Evolutionary conservation across 2,329 filamentous ascomycete species (phyloP), one percentile per base, ranked within the genome.

Genomic region (Microsporum canis): DNA sequence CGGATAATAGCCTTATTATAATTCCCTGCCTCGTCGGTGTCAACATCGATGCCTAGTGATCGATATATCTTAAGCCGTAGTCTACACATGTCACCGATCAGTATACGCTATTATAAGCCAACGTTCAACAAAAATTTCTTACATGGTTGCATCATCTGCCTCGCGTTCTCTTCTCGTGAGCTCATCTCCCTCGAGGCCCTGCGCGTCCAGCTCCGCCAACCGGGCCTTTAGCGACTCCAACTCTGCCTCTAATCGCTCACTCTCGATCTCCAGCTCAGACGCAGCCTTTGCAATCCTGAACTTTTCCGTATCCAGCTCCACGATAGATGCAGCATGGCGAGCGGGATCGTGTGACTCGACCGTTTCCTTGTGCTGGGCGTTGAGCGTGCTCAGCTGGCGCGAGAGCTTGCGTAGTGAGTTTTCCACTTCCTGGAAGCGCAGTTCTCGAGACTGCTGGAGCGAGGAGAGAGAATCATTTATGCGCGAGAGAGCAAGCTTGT

Each of bases 211-310:
- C 73, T 95, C 90, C 56, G 88, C 86, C 68, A 96, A 76, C 7
- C 87, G 82, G 49, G 85, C 85, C 63, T 85, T 84, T 61, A 96
- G 77, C 68, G 91, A 84, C 12, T 86, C 88, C 4, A 90, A 77
- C 73, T 95, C 89, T 4, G 84, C 83, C 61, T 88, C 85, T 53
- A 97, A 78, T n/a, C 92, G 82, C 78, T 97, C 92, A n/a, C 88
- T 88, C 76, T 99, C 94, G 70, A 92, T 91, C 77, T 96, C 91
- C 5, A 94, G 79, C 72, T 97, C 92, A 1, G 84, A 87, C 0
- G 89, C 90, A 14, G 88, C 85, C 75, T 97, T 97, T n/a, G 92
- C 92, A 61, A 90, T 87, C 67, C 91, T 87, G 76, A 97, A 97
- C 71, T 96, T 96, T 67, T 91, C 86, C 1, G 90, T 95, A 75